Evolutionary conservation across 2,329 filamentous ascomycete species (phyloP).

Genomic region (Scytalidium sp.): DNA sequence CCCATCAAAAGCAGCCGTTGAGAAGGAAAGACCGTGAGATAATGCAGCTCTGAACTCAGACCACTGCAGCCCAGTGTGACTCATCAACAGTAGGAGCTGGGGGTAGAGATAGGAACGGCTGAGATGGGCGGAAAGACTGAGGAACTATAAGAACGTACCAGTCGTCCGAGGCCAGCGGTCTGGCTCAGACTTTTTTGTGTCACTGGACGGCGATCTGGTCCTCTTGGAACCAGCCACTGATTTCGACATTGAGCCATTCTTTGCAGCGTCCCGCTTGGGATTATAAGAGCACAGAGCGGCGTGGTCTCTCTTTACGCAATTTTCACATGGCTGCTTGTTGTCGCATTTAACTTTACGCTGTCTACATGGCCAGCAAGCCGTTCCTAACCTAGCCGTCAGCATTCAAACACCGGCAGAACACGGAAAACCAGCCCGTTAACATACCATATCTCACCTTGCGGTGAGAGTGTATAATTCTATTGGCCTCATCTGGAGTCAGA

Average conservation of each 20-base stretch:
- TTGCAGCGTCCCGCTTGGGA: constrained; percentile 45
- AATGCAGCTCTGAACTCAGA: neutral
- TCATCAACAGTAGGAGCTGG: neutral
- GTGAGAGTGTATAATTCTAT: constrained; percentile 66
- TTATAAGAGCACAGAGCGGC: constrained; percentile 65
- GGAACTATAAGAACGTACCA: constrained; percentile 15
- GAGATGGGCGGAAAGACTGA: neutral
- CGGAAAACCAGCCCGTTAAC: constrained; percentile 3
- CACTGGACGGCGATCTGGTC: constrained; percentile 23
- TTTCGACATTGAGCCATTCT: constrained; percentile 8
- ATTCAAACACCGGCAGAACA: neutral
- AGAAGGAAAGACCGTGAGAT: neutral
- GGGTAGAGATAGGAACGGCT: neutral
- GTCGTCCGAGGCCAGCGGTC: constrained; percentile 28
- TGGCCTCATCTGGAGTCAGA: constrained; percentile 55
- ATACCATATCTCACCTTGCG: constrained; percentile 67
- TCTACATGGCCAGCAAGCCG: constrained; percentile 60
- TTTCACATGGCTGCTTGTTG: constrained; percentile 66
- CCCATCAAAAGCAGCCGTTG: neutral
- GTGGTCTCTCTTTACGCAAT: constrained; percentile 65
- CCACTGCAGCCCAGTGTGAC: neutral
- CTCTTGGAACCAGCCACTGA: constrained; percentile 21
- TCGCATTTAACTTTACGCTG: constrained; percentile 69
- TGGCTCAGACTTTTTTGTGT: constrained; percentile 22
- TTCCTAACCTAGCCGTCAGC: constrained; percentile 18